These are phyloP conservation scores for Torulaspora quercuum DNA, from an alignment of 805 yeast species.

Conservation along the genomic window DNA sequence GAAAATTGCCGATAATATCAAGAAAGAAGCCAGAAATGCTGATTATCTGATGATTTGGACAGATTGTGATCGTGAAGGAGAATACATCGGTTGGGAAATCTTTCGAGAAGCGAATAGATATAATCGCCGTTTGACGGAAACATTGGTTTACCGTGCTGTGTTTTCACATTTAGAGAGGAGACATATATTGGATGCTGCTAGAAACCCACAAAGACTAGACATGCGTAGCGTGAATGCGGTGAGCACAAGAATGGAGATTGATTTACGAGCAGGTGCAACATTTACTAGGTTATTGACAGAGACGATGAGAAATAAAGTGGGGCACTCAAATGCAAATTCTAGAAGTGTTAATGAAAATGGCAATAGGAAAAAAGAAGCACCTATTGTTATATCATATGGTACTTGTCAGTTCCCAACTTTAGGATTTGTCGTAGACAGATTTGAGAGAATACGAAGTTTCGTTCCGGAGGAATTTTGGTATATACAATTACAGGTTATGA, in stretches of 20 bases:
- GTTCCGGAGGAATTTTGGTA: slow-evolving; percentile 79
- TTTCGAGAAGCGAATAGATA: slow-evolving; percentile 59
- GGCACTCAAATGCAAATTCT: slow-evolving; percentile 12
- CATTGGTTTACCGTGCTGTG: slow-evolving; percentile 64
- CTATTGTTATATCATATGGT: slow-evolving; percentile 65
- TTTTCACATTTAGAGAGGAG: slow-evolving; percentile 81
- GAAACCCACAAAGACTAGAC: slow-evolving; percentile 60
- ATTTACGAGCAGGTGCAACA: slow-evolving; percentile 82
- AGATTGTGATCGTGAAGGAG: slow-evolving; percentile 97
- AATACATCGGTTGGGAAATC: slow-evolving; percentile 84
- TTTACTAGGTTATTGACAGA: slow-evolving; percentile 74
- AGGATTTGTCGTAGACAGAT: slow-evolving; percentile 93
- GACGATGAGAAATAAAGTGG: slow-evolving; percentile 38
- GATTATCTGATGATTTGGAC: slow-evolving; percentile 89
- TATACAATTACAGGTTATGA: slow-evolving; percentile 51
- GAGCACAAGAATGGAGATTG: slow-evolving; percentile 78
- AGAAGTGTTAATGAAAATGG: slow-evolving; percentile 3
- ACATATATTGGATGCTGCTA: slow-evolving; percentile 76
- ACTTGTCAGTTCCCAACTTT: slow-evolving; percentile 94
- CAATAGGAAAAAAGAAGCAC: slow-evolving; percentile 20
- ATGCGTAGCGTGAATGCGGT: slow-evolving; percentile 78
- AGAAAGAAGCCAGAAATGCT: slow-evolving; percentile 56
- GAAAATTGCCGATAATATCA: slow-evolving; percentile 62
- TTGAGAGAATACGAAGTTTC: slow-evolving; percentile 67
- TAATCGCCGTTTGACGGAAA: slow-evolving; percentile 41